Percentiles rank a stretch among this genome's conserved stretches.
Evolutionary conservation across 2,329 filamentous ascomycete genomes (phyloP).

Genomic region (Xylaria polymorpha): DNA sequence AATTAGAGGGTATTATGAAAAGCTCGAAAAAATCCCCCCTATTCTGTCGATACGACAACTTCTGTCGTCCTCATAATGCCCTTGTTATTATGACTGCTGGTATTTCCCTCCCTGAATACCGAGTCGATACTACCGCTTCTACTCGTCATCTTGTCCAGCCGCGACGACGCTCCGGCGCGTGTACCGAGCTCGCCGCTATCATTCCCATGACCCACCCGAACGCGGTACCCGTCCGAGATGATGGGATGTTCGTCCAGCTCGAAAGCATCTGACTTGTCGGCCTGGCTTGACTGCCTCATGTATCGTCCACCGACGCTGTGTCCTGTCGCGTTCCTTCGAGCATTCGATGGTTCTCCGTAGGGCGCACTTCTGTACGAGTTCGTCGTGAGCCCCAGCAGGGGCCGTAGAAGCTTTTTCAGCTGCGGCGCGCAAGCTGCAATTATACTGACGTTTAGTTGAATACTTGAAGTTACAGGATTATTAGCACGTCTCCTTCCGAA

Average conservation of each 20-base stretch:
- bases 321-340: slow-evolving; percentile 23
- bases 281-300: slow-evolving; percentile 25
- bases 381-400: slow-evolving; percentile 27
- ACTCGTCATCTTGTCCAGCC: slow-evolving; percentile 15
- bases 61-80: slow-evolving; percentile 37
- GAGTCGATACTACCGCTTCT: slow-evolving; percentile 28
- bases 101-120: slow-evolving; percentile 8
- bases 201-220: slow-evolving; percentile 8
- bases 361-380: slow-evolving; percentile 25
- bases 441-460: slow-evolving; percentile 56
- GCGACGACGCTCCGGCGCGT: slow-evolving; percentile 21
- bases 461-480: slow-evolving; percentile 41
- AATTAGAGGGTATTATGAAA: neutral
- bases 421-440: slow-evolving; percentile 55
- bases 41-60: slow-evolving; percentile 33
- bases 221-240: slow-evolving; percentile 24
- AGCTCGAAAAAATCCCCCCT: neutral
- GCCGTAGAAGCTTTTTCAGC: slow-evolving; percentile 45
- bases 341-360: slow-evolving; percentile 25
- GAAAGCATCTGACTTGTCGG: slow-evolving; percentile 29
- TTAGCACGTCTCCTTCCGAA: slow-evolving; percentile 26
- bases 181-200: slow-evolving; percentile 19
- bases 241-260: slow-evolving; percentile 37
- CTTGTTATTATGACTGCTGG: neutral
- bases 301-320: slow-evolving; percentile 32